Conservation (phyloP, 768 basidiomycete genomes). For the Naganishia antarctica region DNA sequence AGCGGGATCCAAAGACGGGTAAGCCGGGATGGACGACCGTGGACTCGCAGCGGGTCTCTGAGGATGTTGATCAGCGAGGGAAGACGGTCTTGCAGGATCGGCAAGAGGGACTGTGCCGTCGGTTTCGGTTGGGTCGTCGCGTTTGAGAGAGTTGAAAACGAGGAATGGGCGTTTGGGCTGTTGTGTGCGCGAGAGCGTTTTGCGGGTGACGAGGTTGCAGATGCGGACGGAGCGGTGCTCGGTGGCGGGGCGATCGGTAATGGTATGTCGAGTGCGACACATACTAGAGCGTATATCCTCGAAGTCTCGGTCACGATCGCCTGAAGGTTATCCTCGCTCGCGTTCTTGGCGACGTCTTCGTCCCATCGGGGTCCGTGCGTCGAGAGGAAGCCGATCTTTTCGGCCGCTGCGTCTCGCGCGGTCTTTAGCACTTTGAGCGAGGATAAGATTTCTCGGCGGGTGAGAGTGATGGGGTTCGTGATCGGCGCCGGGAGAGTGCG, state of each 20-base stretch:
- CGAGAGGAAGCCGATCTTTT: conserved; percentile 41
- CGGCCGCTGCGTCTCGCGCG: conserved; percentile 38
- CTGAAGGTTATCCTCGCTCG: conserved; percentile 28
- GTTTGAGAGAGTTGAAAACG: conserved; percentile 24
- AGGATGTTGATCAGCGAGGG: conserved; percentile 41
- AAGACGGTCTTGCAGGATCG: conserved; percentile 41
- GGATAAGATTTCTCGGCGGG: conserved; percentile 42
- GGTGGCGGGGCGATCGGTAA: background rate
- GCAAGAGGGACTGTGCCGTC: conserved; percentile 33
- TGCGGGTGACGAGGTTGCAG: conserved; percentile 47
- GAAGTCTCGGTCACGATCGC: conserved; percentile 36
- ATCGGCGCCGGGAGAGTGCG: conserved; percentile 34
- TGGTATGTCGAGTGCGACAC: conserved; percentile 36
- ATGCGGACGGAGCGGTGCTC: conserved; percentile 26
- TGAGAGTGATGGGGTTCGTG: conserved; percentile 38
- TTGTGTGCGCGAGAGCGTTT: conserved; percentile 23
- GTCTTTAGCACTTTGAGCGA: conserved; percentile 35
- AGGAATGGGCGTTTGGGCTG: conserved; percentile 11
- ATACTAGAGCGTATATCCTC: conserved; percentile 38
- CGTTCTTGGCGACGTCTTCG: conserved; percentile 21
- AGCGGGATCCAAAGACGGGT: conserved; percentile 72
- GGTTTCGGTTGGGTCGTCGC: conserved; percentile 29
- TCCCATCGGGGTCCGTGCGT: conserved; percentile 41
- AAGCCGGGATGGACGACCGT: conserved; percentile 65
- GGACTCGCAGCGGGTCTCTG: conserved; percentile 48